phyloP scores from a whole-genome alignment of 257 asterid genomes.

The Ballota nigra region DNA sequence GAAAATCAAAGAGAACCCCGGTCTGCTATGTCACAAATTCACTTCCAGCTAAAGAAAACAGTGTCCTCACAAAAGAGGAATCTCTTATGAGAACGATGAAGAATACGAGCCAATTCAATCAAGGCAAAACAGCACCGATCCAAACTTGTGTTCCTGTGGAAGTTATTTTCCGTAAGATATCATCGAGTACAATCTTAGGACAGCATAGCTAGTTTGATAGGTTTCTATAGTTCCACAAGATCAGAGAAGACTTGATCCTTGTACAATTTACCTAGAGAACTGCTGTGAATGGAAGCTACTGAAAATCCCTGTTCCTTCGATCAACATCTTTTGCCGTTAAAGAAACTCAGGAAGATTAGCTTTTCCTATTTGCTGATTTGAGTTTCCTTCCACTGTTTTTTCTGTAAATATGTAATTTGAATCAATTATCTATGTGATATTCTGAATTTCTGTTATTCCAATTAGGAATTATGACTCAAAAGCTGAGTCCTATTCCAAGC shows the following conservation, averaged over 20 bases:
- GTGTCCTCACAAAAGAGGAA: conserved; percentile 12
- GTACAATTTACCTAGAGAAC: not conserved
- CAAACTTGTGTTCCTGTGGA: conserved; percentile 55
- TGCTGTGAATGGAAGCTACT: not conserved
- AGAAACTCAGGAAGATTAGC: not conserved
- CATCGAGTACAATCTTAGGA: not conserved
- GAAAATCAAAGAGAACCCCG: conserved; percentile 53
- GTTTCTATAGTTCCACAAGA: no score
- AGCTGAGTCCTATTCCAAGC: not conserved
- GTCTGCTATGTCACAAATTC: conserved; percentile 43
- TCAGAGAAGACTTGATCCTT: no score
- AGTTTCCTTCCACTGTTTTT: not conserved
- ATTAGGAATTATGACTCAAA: not conserved
- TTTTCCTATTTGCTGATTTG: not conserved
- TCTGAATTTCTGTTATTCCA: not conserved
- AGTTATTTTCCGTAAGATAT: conserved; percentile 29
- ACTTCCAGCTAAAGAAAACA: not conserved
- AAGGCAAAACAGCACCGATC: conserved; percentile 17
- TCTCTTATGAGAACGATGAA: conserved; percentile 9
- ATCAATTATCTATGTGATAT: not conserved
- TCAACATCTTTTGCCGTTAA: not conserved
- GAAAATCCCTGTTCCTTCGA: no score
- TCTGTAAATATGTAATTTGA: conserved; percentile 5
- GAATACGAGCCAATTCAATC: conserved; percentile 12
- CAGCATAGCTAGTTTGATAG: not conserved